Conservation (phyloP, 2,329 filamentous ascomycete species). For the Penicillium crustosum region DNA sequence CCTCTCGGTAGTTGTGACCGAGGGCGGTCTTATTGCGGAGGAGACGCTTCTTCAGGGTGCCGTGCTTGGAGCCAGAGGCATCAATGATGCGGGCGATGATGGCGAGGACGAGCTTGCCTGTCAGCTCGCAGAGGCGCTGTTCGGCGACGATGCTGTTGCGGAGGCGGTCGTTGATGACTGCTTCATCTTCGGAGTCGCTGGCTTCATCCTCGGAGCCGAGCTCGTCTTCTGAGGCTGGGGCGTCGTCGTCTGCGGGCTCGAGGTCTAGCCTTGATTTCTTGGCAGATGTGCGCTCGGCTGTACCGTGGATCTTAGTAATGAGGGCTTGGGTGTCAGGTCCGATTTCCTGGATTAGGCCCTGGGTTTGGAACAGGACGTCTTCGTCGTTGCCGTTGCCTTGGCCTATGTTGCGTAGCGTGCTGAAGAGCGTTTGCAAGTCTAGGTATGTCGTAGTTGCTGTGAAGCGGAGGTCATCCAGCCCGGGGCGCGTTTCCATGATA, state of each 20-base stretch:
- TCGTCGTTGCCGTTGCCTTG: constrained; percentile 41
- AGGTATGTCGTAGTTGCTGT: constrained; percentile 74
- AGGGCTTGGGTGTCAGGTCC: constrained; percentile 61
- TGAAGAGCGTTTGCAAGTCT: constrained; percentile 79
- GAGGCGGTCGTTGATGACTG: constrained; percentile 52
- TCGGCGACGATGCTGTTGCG: constrained; percentile 73
- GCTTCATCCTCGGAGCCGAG: constrained; percentile 46
- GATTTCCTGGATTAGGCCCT: constrained; percentile 68
- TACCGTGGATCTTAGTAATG: constrained; percentile 73
- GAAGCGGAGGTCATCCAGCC: constrained; percentile 74
- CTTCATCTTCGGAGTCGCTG: constrained; percentile 35
- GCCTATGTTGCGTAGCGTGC: constrained; percentile 61
- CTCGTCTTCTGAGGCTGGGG: constrained; percentile 65
- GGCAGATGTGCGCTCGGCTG: constrained; percentile 75
- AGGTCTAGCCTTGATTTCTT: constrained; percentile 56
- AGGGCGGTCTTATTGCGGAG: constrained; percentile 77
- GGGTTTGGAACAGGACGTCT: constrained; percentile 55
- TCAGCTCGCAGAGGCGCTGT: constrained; percentile 79
- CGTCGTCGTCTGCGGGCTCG: constrained; percentile 65
- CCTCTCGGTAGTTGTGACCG: constrained; percentile 81
- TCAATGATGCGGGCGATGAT: constrained; percentile 76
- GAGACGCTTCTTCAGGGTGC: constrained; percentile 68
- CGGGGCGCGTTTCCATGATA: constrained; percentile 51
- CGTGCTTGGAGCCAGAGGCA: constrained; percentile 57
- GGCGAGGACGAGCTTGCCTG: constrained; percentile 79